Evolutionary conservation across 257 asterid species (phyloP), one percentile per base, ranked within the genome.

Genomic region (Thymus mandschuricus): DNA sequence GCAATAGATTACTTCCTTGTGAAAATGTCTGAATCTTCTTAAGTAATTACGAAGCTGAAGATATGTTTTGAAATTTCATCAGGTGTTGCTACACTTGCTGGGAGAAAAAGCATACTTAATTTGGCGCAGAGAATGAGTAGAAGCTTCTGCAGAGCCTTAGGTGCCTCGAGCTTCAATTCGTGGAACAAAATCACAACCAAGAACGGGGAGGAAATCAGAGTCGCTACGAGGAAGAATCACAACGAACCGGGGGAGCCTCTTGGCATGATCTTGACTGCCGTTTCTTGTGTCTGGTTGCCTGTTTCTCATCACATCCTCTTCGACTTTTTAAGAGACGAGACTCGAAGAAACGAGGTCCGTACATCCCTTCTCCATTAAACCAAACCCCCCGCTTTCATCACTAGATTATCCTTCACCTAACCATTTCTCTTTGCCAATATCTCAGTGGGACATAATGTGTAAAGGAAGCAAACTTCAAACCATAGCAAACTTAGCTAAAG

Each of bases 11-110:
- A 54, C 62, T 34, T 33, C 43, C 60, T 31, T 51, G 33, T 15
- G 46, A 29, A 21, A 64, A 13, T 2, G 30, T 13, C 29, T 31
- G 33, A 58, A 62, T 49, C 38, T 38, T 38, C 6, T 8, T 41
- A 28, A 33, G 66, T 38, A 64, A 7, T 55, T 43, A 48, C 34
- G 28, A 60, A 41, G 34, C 59, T 48, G 3, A 34, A 33, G 56
- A 34, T 43, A 64, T 30, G 46, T 63, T 5, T 35, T 64, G 51
- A 59, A 35, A 44, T 44, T 44, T 44, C 49, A 80, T 35, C 79
- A 94, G 99, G 99, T 2, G 90, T 91, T 50, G 74, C 91, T 43
- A 94, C 97, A 0, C 80, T 81, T 66, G 96, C 96, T 27, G 99
- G 99, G 77, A 79, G 97, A 61, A 94, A 86, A 83, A 94, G 95